Evolutionary conservation across 345 rosid species (phyloP).

Genomic region (Odontarrhena argentea): DNA sequence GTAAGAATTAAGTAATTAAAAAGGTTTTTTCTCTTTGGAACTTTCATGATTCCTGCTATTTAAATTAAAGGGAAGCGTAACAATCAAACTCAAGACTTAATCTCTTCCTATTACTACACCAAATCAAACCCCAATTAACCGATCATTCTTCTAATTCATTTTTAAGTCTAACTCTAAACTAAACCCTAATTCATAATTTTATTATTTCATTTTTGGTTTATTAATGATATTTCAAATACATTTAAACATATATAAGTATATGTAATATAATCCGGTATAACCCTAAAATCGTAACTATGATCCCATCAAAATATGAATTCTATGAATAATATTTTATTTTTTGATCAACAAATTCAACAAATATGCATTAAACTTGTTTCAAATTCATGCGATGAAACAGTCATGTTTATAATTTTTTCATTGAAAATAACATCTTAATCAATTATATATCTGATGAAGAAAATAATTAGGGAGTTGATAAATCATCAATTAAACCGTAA

Average conservation of each 20-base stretch:
- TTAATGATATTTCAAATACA: neutral
- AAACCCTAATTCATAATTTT: neutral
- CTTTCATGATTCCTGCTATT: conserved; percentile 5
- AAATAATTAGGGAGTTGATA: conserved; percentile 26
- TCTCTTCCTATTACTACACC: neutral
- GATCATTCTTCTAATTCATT: conserved; percentile 5
- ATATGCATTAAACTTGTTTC: too few species aligned
- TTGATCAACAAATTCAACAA: too few species aligned
- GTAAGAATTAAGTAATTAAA: neutral
- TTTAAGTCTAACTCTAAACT: neutral
- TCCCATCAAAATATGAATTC: too few species aligned
- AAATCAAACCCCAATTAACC: neutral
- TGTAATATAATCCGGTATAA: neutral
- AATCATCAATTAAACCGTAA: conserved; percentile 23
- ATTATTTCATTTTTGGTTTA: conserved; percentile 1
- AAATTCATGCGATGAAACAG: too few species aligned
- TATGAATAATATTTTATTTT: too few species aligned
- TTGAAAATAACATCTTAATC: neutral
- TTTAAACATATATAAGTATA: neutral
- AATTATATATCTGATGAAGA: neutral
- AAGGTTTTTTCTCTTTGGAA: conserved; percentile 6
- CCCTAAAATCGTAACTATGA: too few species aligned
- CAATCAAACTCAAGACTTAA: neutral
- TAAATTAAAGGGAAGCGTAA: conserved; percentile 5
- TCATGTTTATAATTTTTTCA: too few species aligned